These are phyloP conservation scores for Lactuca saligna DNA, from an alignment of 129 eudicot species.

Conservation along the genomic window DNA sequence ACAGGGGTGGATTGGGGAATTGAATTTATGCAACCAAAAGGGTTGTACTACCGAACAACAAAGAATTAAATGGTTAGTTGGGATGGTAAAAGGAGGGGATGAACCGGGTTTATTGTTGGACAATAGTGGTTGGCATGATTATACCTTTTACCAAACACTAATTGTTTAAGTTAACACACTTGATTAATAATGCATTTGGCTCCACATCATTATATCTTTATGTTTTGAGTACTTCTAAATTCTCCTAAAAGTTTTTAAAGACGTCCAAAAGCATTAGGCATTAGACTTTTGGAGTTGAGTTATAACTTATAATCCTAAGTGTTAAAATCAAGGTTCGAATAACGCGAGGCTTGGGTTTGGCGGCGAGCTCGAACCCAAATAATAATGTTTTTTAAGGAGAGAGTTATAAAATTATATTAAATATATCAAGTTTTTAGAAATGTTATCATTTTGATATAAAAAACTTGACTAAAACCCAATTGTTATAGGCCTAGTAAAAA, in stretches of 20 bases:
- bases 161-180: constrained; percentile 19
- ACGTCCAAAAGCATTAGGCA: background rate
- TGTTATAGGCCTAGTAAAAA: too few species aligned
- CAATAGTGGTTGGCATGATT: constrained; percentile 29
- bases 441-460: too few species aligned
- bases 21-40: constrained; percentile 13
- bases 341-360: too few species aligned
- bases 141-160: constrained; percentile 18
- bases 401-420: too few species aligned
- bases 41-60: background rate
- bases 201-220: constrained; percentile 9
- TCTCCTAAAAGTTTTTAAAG: background rate
- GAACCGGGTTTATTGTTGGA: constrained; percentile 27
- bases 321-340: too few species aligned
- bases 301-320: too few species aligned
- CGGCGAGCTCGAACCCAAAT: too few species aligned
- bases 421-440: too few species aligned
- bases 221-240: background rate
- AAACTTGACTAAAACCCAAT: too few species aligned
- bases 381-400: too few species aligned
- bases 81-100: constrained; percentile 13
- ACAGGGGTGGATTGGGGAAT: background rate
- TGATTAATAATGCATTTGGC: constrained; percentile 18
- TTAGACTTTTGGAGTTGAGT: background rate
- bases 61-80: constrained; percentile 25